Base-by-base conservation (phyloP, 306 rosid genomes). In the Dalbergia cochinchinensis region DNA sequence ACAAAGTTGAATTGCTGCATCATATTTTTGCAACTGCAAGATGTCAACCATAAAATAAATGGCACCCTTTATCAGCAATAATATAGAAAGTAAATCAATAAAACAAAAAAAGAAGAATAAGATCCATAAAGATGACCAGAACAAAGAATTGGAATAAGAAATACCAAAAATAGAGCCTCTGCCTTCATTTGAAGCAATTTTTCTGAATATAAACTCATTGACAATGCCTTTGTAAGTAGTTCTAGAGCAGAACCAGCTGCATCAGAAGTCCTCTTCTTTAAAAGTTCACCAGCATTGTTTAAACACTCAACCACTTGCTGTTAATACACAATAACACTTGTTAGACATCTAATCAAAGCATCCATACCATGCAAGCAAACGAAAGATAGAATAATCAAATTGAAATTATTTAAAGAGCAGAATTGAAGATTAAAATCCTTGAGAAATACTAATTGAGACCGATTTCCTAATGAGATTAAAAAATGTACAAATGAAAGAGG, bases 101-200 rank as follows among this genome's bases (percentile, higher is more conserved):
- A 76, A 70, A 69, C 26, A 68, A 58, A 16, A 70, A 74, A 57
- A 10, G 26, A 26, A 18, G 41, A 1, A 42, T 16, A 74, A 37
- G 3, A 70, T 44, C 44, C 57, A 76, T 47, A 75, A 73, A 47
- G 80, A 80, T 33, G 67, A 41, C 66, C 10, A 8, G 19, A 53
- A 22, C 64, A 84, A 71, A 70, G 50, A 83, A 70, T 39, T 48
- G 78, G 74, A 58, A 78, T 42, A 35, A 63, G 65, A 79, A 88
- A 53, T 62, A 95, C 98, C 94, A 88, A 64, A 85, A 72, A 80
- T n/a, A 92, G 83, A 75, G 97, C 94, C 88, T 93, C 97, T 20
- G 91, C 98, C 85, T 95, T 95, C 93, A 91, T 87, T 89, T 90
- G 89, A 71, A 92, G 93, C 88, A 95, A 87, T 57, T 83, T 90